A percentile compares a stretch with the other conserved stretches of the same genome.
These are phyloP conservation scores for Teunomyces panamensis DNA, from an alignment of 805 yeast species.

Conservation along the genomic window DNA sequence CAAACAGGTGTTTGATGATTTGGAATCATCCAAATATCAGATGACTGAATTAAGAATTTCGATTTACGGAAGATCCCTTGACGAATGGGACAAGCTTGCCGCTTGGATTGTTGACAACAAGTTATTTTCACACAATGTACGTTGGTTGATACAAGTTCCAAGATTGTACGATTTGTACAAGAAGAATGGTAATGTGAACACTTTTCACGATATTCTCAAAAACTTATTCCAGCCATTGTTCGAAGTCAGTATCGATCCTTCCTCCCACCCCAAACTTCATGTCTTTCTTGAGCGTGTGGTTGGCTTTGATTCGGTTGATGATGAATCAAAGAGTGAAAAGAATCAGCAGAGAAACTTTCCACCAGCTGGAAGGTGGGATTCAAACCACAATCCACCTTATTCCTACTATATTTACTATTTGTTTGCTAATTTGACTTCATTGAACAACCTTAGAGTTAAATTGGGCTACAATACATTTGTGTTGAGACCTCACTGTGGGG, in stretches of 20 bases:
- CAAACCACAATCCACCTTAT: conserved; percentile 88
- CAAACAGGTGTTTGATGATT: conserved; percentile 87
- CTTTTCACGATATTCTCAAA: conserved; percentile 71
- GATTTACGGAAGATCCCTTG: conserved; percentile 81
- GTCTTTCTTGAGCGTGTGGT: conserved; percentile 89
- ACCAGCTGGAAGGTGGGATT: conserved; percentile 79
- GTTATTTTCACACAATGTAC: conserved; percentile 85
- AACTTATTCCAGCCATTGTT: conserved; percentile 86
- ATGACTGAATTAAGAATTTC: conserved; percentile 97
- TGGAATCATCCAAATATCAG: conserved; percentile 93
- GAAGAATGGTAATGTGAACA: conserved; percentile 62
- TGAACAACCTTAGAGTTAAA: conserved; percentile 77
- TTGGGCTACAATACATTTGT: conserved; percentile 85
- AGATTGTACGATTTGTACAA: conserved; percentile 88
- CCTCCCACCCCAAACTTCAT: conserved; percentile 84
- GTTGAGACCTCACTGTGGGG: conserved; percentile 98
- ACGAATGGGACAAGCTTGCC: conserved; percentile 96
- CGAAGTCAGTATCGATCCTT: conserved; percentile 84
- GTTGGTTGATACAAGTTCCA: conserved; percentile 97
- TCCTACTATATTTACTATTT: conserved; percentile 90
- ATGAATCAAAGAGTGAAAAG: conserved; percentile 89
- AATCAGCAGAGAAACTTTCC: conserved; percentile 77
- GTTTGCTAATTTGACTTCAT: conserved; percentile 79
- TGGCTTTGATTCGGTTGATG: conserved; percentile 98
- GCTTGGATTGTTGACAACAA: conserved; percentile 94